Evolutionary conservation across 73 alveolate genomes (phyloP).

Genomic region (Breviolum minutum): DNA sequence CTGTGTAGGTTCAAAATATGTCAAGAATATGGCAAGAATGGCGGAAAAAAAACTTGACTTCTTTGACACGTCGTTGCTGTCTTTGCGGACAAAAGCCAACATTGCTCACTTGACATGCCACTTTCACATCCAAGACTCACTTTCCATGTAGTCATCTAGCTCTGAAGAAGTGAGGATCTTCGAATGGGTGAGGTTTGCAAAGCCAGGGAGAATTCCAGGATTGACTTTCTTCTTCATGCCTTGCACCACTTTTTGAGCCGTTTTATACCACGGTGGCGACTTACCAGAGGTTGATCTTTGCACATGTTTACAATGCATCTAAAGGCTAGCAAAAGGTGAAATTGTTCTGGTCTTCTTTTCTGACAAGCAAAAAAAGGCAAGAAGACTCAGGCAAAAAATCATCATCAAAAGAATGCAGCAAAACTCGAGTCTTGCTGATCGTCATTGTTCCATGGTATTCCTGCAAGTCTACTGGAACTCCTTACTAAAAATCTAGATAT

Average conservation of each 20-base stretch:
- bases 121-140: not conserved
- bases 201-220: conserved; percentile 50
- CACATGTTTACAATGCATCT: too few species aligned
- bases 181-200: conserved; percentile 52
- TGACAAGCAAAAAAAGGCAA: too few species aligned
- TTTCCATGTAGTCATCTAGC: conserved; percentile 57
- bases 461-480: too few species aligned
- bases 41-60: not conserved
- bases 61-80: not conserved
- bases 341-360: too few species aligned
- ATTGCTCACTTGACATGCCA: not conserved
- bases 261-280: not conserved
- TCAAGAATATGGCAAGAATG: not conserved
- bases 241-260: not conserved
- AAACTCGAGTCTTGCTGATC: too few species aligned
- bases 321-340: not conserved
- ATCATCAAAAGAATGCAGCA: too few species aligned
- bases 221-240: conserved; percentile 1
- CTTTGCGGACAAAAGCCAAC: not conserved
- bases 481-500: too few species aligned
- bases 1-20: not conserved
- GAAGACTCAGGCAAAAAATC: too few species aligned
- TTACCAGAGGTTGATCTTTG: too few species aligned
- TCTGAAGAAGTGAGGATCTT: conserved; percentile 70
- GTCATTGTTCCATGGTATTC: too few species aligned